A percentile compares a stretch with the other conserved stretches of the same genome.
Evolutionary conservation across 2,329 filamentous ascomycete genomes (phyloP).

Genomic region (Malbranchea cinnamomea): DNA sequence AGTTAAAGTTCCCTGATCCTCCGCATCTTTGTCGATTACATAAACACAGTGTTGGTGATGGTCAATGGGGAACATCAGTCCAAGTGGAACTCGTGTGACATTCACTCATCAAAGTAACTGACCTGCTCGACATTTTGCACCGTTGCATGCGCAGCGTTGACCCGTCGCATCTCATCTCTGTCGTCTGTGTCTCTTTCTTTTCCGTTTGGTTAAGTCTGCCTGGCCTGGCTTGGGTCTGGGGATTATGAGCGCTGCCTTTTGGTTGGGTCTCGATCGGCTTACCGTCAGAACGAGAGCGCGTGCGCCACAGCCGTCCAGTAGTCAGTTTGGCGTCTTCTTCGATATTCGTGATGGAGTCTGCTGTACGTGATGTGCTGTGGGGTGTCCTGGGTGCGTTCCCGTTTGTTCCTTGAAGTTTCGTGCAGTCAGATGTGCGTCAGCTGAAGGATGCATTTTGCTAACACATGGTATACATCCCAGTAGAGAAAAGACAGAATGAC

Average conservation of each 20-base stretch:
- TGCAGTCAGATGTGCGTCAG: not conserved
- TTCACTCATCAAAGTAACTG: no score
- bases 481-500: constrained; percentile 10
- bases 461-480: not conserved
- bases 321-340: constrained; percentile 15
- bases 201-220: constrained; percentile 1
- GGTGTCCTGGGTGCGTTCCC: constrained; percentile 22
- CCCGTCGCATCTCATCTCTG: no score
- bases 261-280: constrained; percentile 19
- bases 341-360: constrained; percentile 21
- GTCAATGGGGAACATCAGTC: no score
- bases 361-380: constrained; percentile 21
- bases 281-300: constrained; percentile 20
- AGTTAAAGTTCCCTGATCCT: no score
- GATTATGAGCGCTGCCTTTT: constrained; percentile 24
- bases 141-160: no score
- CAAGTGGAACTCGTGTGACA: no score
- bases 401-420: constrained; percentile 1
- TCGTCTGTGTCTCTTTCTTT: not conserved
- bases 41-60: no score
- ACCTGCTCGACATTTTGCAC: no score
- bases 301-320: no score
- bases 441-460: constrained; percentile 1
- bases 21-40: no score
- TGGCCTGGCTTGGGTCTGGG: constrained; percentile 6